Percentiles rank a stretch among this genome's conserved stretches.
Conservation (phyloP, 108 stramenopile genomes). For the Aurantiochytrium sp. region DNA sequence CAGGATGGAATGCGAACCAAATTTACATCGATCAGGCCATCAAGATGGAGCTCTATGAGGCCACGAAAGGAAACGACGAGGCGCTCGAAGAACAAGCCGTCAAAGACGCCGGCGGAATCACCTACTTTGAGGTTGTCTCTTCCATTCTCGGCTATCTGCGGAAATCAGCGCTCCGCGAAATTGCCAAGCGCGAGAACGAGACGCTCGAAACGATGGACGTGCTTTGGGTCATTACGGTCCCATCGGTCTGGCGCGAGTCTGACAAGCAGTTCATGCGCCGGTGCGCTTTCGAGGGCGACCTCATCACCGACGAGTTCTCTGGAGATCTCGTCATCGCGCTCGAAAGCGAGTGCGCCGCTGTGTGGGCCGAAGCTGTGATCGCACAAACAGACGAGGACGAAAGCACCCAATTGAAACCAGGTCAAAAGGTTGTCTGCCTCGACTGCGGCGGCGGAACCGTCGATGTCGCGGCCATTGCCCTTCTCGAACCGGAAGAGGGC, state of each 20-base stretch:
- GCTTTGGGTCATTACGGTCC: neutral
- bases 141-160: neutral
- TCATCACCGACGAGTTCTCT: constrained; percentile 1
- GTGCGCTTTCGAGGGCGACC: neutral
- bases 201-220: neutral
- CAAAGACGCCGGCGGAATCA: neutral
- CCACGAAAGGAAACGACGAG: neutral
- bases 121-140: neutral
- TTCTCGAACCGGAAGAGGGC: neutral
- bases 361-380: neutral
- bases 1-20: neutral
- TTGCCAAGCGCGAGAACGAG: neutral
- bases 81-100: neutral
- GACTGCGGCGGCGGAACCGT: constrained; percentile 13
- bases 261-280: constrained; percentile 16
- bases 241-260: constrained; percentile 8
- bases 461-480: neutral
- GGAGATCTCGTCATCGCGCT: neutral
- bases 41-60: constrained; percentile 8
- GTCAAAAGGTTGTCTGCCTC: neutral
- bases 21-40: neutral
- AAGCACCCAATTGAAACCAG: neutral
- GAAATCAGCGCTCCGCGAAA: neutral
- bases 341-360: constrained; percentile 5
- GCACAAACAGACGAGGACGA: neutral